Evolutionary conservation across 2,329 filamentous ascomycete genomes (phyloP), one percentile per base, ranked within the genome.

Genomic region (Zymoseptoria crescenta): DNA sequence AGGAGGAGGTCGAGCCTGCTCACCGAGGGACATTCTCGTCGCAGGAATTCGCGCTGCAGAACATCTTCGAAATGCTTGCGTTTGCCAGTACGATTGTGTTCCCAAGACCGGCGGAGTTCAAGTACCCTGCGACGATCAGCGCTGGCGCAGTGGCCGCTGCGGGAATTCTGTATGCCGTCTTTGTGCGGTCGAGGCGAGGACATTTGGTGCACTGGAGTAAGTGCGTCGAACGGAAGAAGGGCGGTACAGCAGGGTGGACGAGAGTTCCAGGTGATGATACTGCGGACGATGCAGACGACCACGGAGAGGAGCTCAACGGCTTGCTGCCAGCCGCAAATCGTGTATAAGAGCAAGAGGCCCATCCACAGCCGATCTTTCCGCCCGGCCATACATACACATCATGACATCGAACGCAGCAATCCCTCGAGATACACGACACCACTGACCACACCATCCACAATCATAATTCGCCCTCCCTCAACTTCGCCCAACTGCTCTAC

Each of bases 401-500:
- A 45, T 16, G 35, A 45, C 35, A 45, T 45, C 35, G 35, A 45
- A 13, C 76, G 69, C 29, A 78, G 59, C 27, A 73, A 73, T 2
- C 84, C 80, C 58, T 87, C 82, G 16, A 89, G 69, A 72, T 85
- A 80, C 51, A 84, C 76, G 57, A 89, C 76, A 1, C 86, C 89
- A 1, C 86, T 87, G 72, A 85, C 84, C 45, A 92, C 86, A 0
- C 91, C 91, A 73, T 96, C 92, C 5, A 96, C 78, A 62, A 96
- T 85, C 68, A 81, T 82, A 3, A 95, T 77, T 35, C 77, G 76
- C 57, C 77, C 74, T 0, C 83, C 87, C 52, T 79, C 78, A 9
- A 80, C 74, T n/a, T 79, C 72, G 1, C 88, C 88, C 58, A 87
- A 79, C 54, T 83, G 79, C 59, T 88, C 84, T 0, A 82, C 68